phyloP scores from a whole-genome alignment of 305 asterid species.

The Solanum hybrid region DNA sequence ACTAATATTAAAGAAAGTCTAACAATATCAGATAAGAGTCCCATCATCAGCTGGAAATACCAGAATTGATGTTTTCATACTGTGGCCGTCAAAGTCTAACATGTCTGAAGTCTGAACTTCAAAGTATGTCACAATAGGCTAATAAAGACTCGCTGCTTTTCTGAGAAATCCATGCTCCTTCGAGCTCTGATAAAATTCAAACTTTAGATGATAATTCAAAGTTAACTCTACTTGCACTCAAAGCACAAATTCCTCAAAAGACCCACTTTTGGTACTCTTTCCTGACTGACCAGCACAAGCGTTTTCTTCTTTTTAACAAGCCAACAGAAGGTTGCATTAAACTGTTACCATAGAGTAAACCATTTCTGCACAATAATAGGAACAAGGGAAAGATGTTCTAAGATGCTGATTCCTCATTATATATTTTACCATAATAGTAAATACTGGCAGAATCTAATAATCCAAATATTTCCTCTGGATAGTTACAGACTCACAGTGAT shows the following conservation, averaged over 20 bases:
- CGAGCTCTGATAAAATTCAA: background rate
- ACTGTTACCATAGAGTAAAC: background rate
- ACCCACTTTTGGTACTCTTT: background rate
- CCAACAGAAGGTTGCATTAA: background rate
- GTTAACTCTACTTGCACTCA: background rate
- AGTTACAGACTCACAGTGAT: background rate
- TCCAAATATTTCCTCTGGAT: background rate
- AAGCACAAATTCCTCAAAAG: background rate
- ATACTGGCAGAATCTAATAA: background rate
- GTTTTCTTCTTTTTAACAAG: background rate
- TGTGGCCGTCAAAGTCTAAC: background rate
- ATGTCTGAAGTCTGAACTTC: background rate
- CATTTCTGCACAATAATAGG: background rate
- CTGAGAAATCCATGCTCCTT: background rate
- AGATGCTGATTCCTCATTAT: background rate
- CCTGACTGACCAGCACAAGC: background rate
- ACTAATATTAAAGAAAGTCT: background rate
- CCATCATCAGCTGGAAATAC: background rate
- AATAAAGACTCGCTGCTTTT: background rate
- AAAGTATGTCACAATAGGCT: background rate
- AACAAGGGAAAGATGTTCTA: background rate
- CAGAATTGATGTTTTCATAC: background rate
- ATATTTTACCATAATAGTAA: background rate
- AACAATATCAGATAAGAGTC: background rate
- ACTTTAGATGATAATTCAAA: background rate